Conservation (phyloP, 495 filamentous ascomycete genomes). For the Neurospora sp. region DNA sequence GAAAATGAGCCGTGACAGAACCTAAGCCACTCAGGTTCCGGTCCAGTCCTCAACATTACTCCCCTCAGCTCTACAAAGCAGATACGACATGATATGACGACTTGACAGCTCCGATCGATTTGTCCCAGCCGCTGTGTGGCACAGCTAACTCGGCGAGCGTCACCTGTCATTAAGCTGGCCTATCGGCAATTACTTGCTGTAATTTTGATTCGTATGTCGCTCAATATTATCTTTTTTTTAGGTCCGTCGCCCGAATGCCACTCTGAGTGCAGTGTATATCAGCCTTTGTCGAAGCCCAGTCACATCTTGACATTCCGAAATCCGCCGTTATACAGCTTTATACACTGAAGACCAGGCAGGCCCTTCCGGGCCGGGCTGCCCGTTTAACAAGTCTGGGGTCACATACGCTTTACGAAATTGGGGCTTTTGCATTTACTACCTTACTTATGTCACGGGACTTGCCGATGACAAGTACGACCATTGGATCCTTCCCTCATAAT, state of each 20-base stretch:
- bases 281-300: background rate
- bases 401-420: background rate
- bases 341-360: background rate
- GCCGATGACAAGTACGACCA: background rate
- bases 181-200: background rate
- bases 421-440: background rate
- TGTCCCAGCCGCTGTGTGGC: background rate
- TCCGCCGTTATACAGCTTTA: background rate
- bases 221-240: background rate
- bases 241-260: background rate
- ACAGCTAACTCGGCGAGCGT: background rate
- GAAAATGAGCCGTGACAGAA: background rate
- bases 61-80: background rate
- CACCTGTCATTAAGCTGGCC: background rate
- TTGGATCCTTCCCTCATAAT: background rate
- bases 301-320: background rate
- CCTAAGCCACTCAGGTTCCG: too few relatives aligned
- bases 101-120: background rate
- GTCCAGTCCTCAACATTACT: background rate
- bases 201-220: background rate
- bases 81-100: background rate
- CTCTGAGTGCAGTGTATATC: background rate
- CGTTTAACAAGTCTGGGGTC: background rate
- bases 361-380: background rate
- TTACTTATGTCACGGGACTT: background rate